Evolutionary conservation across 176 grass and related monocot species (phyloP), one percentile per base, ranked within the genome.

Genomic region (Avena sativa): DNA sequence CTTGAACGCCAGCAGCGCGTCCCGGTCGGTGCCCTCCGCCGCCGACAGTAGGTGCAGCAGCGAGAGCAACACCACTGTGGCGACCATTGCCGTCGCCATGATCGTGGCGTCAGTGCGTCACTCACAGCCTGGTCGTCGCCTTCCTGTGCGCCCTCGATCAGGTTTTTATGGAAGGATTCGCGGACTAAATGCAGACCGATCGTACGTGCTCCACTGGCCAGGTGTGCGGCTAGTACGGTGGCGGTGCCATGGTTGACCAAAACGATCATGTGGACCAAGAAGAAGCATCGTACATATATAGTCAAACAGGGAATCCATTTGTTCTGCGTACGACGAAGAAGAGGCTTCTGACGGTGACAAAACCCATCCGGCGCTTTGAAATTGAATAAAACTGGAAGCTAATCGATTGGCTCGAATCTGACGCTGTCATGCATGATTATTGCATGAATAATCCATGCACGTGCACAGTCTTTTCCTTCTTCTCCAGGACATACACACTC

Each of bases 1-100:
- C 76, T 81, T 87, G 86, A 87, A 81, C 57, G 78, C 78, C 8
- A 87, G 10, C 28, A 87, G 69, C 15, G 78, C 44, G 13, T 23
- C 14, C 28, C 44, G 68, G 46, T 11, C 23, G 28, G 20, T 30
- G 14, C 13, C 85, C 3, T 38, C 25, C 12, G 61, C n/a, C 5
- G 67, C n/a, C 30, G 12, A 36, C 63, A 74, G 55, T 46, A 81
- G 21, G 43, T 16, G 12, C 16, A 81, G 3, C 28, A 87, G 78
- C 15, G 79, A 20, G 13, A 75, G 72, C 23, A 75, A 15, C 21
- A 49, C 12, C 21, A 74, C n/a, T 8, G n/a, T 4, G 0, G 46
- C 44, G 2, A 9, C 46, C 44, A 47, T 46, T 0, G 21, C 5
- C 12, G 21, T 8, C 44, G 46, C 71, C 71, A 74, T 74, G n/a